phyloP scores from a whole-genome alignment of 108 stramenopile genomes.

The Cyclotella distinguenda region DNA sequence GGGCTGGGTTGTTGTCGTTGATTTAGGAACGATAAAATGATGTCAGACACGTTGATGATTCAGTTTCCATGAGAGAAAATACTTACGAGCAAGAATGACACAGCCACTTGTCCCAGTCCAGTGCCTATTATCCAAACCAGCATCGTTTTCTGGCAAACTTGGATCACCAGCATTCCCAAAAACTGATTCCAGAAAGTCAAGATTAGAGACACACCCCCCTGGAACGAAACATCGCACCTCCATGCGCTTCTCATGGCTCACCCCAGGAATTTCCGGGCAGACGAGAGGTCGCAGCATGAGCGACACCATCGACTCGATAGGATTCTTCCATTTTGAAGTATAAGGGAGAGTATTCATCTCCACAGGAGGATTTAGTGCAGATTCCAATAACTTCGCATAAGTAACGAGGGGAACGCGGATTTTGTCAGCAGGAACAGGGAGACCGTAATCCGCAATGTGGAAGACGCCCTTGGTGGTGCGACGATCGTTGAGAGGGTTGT shows the following conservation, averaged over 20 bases:
- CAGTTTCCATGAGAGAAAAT: neutral
- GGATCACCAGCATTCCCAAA: conserved; percentile 66
- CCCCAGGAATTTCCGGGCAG: conserved; percentile 57
- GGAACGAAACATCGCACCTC: conserved; percentile 64
- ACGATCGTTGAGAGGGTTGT: conserved; percentile 58
- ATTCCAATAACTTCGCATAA: conserved; percentile 50
- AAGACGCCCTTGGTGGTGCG: conserved; percentile 60
- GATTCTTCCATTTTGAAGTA: conserved; percentile 49
- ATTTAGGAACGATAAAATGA: no score
- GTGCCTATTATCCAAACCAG: conserved; percentile 50
- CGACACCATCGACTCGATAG: conserved; percentile 57
- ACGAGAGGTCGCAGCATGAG: conserved; percentile 52
- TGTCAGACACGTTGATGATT: no score
- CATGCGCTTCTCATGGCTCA: conserved; percentile 52
- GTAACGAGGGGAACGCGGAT: conserved; percentile 54
- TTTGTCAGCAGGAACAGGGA: conserved; percentile 66
- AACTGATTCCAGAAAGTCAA: conserved; percentile 57
- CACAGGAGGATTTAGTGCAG: conserved; percentile 50
- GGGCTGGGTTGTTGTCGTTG: conserved; percentile 13
- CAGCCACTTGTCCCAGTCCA: conserved; percentile 65
- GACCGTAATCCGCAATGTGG: conserved; percentile 58
- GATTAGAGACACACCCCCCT: conserved; percentile 56
- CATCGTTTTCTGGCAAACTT: conserved; percentile 54
- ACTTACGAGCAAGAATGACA: conserved; percentile 49
- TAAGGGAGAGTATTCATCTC: conserved; percentile 56